Percentiles rank a stretch among this genome's conserved stretches.
Conservation (phyloP, 2,329 filamentous ascomycete species). For the Ramularia collo-cygni region DNA sequence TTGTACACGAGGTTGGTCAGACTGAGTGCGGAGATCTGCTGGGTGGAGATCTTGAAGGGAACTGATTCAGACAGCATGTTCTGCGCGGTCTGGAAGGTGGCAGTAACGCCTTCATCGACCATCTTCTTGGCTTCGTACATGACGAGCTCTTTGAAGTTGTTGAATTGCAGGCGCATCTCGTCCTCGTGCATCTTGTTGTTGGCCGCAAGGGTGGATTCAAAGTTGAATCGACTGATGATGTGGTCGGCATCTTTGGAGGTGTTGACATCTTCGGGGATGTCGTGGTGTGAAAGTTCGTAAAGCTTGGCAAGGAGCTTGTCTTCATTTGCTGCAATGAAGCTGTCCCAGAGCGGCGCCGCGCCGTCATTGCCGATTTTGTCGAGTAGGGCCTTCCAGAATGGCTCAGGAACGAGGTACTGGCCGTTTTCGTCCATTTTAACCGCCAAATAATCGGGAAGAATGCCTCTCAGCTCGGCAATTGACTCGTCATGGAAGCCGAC, state of each 20-base stretch:
- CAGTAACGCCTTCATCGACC: slow-evolving; percentile 7
- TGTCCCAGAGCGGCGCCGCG: slow-evolving; percentile 30
- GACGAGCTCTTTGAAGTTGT: background rate
- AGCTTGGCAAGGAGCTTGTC: too few relatives aligned
- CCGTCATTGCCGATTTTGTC: slow-evolving; percentile 47
- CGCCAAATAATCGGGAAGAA: too few relatives aligned
- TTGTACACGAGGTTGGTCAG: slow-evolving; percentile 26
- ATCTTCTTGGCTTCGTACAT: slow-evolving; percentile 3
- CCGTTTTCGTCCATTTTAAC: too few relatives aligned
- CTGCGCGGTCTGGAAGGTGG: too few relatives aligned
- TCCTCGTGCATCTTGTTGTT: too few relatives aligned
- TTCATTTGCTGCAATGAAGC: slow-evolving; percentile 31
- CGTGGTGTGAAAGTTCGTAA: slow-evolving; percentile 1
- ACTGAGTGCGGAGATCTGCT: slow-evolving; percentile 23
- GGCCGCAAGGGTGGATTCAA: too few relatives aligned
- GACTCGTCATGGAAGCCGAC: too few relatives aligned
- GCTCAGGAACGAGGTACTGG: too few relatives aligned
- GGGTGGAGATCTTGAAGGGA: slow-evolving; percentile 9
- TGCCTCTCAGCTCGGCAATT: too few relatives aligned
- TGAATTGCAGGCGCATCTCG: too few relatives aligned
- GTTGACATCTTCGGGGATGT: slow-evolving; percentile 2
- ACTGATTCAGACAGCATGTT: slow-evolving; percentile 3
- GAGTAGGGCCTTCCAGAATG: slow-evolving; percentile 60
- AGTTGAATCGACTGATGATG: too few relatives aligned
- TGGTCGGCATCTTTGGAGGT: slow-evolving; percentile 1